Conservation (phyloP, 768 basidiomycete species). For the Lentinula boryana region DNA sequence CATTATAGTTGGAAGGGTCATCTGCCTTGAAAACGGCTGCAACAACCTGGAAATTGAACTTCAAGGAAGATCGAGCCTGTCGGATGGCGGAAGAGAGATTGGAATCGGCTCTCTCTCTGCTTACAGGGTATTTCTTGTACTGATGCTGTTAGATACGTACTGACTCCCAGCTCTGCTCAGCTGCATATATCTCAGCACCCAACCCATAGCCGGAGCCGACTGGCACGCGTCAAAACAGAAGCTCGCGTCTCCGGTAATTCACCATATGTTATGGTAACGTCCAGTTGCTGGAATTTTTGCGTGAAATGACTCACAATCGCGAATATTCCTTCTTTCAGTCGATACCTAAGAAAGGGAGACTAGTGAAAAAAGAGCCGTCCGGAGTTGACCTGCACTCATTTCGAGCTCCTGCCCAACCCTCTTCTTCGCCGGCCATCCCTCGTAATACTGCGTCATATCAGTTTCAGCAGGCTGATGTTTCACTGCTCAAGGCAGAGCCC, state of each 20-base stretch:
- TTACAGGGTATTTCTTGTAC: neutral
- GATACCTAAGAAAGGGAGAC: neutral
- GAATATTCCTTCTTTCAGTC: neutral
- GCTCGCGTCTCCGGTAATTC: neutral
- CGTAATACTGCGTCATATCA: neutral
- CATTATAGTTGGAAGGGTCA: neutral
- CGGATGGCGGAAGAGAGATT: neutral
- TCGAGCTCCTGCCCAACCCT: neutral
- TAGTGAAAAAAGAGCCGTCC: neutral
- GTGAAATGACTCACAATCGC: neutral
- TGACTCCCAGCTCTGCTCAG: neutral
- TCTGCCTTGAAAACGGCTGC: slow-evolving; percentile 3
- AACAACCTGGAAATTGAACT: neutral
- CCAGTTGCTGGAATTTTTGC: neutral
- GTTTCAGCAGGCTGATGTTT: neutral
- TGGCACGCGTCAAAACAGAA: neutral
- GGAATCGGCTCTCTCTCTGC: slow-evolving; percentile 1
- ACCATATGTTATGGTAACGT: neutral
- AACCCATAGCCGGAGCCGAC: neutral
- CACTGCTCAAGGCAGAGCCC: neutral
- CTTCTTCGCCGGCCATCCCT: neutral
- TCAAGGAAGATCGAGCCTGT: neutral
- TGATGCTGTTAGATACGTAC: neutral
- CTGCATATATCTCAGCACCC: slow-evolving; percentile 2
- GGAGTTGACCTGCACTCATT: neutral